Percentiles rank a stretch among this genome's conserved stretches.
Conservation (phyloP, 2,329 filamentous ascomycete species). For the Samsoniella hepiali region DNA sequence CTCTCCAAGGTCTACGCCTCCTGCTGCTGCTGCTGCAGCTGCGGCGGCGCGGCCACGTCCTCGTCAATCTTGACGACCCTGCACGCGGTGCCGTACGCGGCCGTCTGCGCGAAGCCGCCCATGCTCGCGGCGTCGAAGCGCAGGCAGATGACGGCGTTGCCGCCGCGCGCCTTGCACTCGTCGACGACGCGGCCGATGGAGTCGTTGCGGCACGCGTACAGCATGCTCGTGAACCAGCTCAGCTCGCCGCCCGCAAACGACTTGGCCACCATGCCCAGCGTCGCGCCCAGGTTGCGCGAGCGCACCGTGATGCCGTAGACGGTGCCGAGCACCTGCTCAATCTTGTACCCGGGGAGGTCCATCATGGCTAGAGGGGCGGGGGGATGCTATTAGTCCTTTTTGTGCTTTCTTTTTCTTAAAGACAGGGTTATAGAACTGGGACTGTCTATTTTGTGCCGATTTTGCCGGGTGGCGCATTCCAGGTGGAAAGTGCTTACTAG, state of each 20-base stretch:
- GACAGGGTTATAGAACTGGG: background rate
- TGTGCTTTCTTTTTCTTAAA: background rate
- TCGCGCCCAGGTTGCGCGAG: slow-evolving; percentile 56
- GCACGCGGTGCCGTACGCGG: slow-evolving; percentile 58
- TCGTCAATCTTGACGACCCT: slow-evolving; percentile 54
- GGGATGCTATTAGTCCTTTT: background rate
- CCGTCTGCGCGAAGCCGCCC: slow-evolving; percentile 55
- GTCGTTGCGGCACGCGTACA: slow-evolving; percentile 57
- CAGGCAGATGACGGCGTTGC: slow-evolving; percentile 58
- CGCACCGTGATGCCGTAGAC: slow-evolving; percentile 57
- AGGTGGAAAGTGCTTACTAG: slow-evolving; percentile 35
- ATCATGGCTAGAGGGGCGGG: slow-evolving; percentile 49
- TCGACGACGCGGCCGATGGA: slow-evolving; percentile 54
- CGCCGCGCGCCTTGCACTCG: slow-evolving; percentile 55
- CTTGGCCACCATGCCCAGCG: slow-evolving; percentile 54
- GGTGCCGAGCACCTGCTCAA: slow-evolving; percentile 55
- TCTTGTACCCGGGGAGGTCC: slow-evolving; percentile 58
- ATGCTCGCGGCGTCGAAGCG: slow-evolving; percentile 56
- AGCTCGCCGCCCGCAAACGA: slow-evolving; percentile 58
- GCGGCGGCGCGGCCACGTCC: slow-evolving; percentile 19
- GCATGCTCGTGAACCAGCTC: slow-evolving; percentile 55
- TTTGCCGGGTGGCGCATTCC: background rate
- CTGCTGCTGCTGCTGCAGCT: slow-evolving; percentile 24
- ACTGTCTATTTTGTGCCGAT: background rate
- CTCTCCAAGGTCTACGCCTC: background rate